These are phyloP conservation scores for Penicillium hesseltinei DNA, from an alignment of 2,329 filamentous ascomycete genomes.

Conservation along the genomic window DNA sequence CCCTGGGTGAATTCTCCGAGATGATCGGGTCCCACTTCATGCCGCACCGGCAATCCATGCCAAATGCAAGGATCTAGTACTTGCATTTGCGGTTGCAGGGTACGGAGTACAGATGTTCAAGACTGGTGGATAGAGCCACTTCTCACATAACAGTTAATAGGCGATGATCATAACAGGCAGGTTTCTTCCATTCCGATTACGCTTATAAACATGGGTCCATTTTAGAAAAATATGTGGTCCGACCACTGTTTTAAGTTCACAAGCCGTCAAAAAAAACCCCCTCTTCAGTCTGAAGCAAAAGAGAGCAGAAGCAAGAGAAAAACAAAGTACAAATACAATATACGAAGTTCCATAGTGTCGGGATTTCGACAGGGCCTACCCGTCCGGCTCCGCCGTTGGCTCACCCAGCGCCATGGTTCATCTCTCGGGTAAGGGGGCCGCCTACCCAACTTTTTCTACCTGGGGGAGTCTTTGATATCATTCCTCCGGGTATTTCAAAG, in stretches of 20 bases:
- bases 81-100: background rate
- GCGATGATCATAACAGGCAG: background rate
- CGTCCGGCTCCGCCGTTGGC: constrained; percentile 18
- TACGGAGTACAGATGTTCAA: background rate
- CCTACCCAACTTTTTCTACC: background rate
- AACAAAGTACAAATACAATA: background rate
- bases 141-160: background rate
- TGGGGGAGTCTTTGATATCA: background rate
- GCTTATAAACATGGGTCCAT: background rate
- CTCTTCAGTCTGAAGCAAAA: background rate
- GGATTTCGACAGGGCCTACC: constrained; percentile 22
- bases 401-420: constrained; percentile 39
- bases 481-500: background rate
- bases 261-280: background rate
- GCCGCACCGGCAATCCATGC: background rate
- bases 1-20: constrained; percentile 9
- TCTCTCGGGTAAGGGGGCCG: constrained; percentile 22
- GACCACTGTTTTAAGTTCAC: background rate
- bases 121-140: background rate
- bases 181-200: background rate
- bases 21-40: background rate
- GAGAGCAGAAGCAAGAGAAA: background rate
- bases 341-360: constrained; percentile 25
- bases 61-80: background rate
- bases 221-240: background rate